Evolutionary conservation across 768 basidiomycete species (phyloP).

Genomic region (Bullera alba): DNA sequence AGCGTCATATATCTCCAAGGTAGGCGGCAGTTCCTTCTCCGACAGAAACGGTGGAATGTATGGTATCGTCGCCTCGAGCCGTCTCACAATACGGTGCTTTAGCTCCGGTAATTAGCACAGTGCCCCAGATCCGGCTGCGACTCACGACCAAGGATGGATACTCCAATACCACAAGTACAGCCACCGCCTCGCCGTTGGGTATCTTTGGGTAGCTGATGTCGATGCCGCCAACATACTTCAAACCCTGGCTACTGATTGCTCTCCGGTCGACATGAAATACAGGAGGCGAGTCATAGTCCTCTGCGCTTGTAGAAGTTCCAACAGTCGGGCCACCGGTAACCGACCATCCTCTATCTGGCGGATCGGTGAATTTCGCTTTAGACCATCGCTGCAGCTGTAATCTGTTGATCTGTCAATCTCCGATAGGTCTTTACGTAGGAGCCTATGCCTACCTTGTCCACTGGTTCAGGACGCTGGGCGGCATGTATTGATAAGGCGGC

Average conservation of each 20-base stretch:
- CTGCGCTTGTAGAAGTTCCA: not conserved
- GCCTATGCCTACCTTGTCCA: no score
- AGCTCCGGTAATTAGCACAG: not conserved
- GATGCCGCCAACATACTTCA: not conserved
- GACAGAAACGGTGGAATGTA: not conserved
- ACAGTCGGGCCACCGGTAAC: no score
- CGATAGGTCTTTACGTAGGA: no score
- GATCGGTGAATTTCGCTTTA: no score
- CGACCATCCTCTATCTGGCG: no score
- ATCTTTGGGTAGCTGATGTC: not conserved
- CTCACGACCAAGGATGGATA: not conserved
- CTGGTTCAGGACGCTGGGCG: no score
- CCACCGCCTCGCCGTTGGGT: not conserved
- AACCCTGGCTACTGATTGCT: not conserved
- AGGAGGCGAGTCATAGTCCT: not conserved
- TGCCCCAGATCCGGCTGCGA: not conserved
- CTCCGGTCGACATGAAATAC: not conserved
- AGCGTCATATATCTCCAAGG: not conserved
- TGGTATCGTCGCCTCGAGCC: not conserved
- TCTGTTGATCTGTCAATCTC: no score
- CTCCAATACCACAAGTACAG: not conserved
- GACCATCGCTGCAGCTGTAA: no score
- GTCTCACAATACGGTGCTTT: not conserved
- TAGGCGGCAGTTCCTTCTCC: not conserved
- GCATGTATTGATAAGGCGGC: no score